A percentile compares a stretch with the other conserved stretches of the same genome.
Conservation (phyloP, 306 rosid genomes). For the Rosa multiflora region DNA sequence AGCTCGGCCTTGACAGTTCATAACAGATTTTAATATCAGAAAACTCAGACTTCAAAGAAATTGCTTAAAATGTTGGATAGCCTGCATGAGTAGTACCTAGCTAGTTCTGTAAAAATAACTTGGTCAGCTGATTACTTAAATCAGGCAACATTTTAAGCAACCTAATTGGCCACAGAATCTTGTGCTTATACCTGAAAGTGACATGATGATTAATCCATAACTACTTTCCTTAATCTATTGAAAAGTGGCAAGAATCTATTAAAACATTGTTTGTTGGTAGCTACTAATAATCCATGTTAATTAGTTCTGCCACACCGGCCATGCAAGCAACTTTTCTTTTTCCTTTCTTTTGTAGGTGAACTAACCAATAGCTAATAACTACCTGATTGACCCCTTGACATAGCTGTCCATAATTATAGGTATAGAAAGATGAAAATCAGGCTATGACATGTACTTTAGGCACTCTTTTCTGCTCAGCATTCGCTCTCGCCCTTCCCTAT, state of each 20-base stretch:
- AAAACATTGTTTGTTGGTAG: slow-evolving; percentile 14
- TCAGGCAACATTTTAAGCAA: neutral
- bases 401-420: neutral
- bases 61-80: neutral
- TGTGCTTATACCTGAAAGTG: neutral
- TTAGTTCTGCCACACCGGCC: neutral
- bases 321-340: neutral
- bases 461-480: neutral
- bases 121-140: neutral
- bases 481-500: neutral
- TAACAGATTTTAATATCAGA: neutral
- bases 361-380: neutral
- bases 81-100: neutral
- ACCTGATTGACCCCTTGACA: neutral
- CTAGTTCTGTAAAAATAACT: neutral
- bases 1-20: neutral
- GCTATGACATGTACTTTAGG: neutral
- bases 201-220: neutral
- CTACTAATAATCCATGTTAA: neutral
- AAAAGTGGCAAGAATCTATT: neutral
- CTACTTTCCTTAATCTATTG: neutral
- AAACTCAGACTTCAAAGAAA: neutral
- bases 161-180: neutral
- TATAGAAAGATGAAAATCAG: neutral
- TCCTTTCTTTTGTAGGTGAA: neutral